A percentile compares a stretch with the other conserved stretches of the same genome.
These are phyloP conservation scores for Herpotrichia juniperi DNA, from an alignment of 2,329 filamentous ascomycete genomes.

Conservation along the genomic window DNA sequence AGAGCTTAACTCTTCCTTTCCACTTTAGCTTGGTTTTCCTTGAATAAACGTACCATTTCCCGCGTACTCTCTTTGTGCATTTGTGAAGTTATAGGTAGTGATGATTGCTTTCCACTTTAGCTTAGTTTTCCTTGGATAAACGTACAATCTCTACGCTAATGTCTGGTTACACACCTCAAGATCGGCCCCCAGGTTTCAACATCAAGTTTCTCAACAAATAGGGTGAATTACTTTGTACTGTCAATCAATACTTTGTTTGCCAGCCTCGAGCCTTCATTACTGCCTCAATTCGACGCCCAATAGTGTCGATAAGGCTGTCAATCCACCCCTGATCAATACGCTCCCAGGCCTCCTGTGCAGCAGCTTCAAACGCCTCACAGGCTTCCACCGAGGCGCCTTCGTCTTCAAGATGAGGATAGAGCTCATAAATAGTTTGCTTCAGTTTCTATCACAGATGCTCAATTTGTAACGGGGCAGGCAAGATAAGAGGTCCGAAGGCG, in stretches of 20 bases:
- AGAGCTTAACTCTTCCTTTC: too few relatives aligned
- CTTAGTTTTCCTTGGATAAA: too few relatives aligned
- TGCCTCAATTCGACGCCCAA: background rate
- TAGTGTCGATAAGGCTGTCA: background rate
- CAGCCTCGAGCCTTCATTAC: background rate
- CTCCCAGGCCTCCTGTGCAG: background rate
- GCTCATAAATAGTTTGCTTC: slow-evolving; percentile 18
- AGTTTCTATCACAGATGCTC: slow-evolving; percentile 22
- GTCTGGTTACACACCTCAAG: too few relatives aligned
- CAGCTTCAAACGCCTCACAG: background rate
- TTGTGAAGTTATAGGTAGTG: too few relatives aligned
- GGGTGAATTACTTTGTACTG: too few relatives aligned
- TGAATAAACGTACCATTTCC: too few relatives aligned
- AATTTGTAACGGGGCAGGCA: slow-evolving; percentile 29
- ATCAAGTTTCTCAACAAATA: too few relatives aligned
- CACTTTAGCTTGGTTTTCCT: too few relatives aligned
- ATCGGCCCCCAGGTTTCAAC: too few relatives aligned
- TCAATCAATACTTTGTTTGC: background rate
- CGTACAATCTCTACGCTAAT: too few relatives aligned
- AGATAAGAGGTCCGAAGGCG: background rate
- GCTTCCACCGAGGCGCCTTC: background rate
- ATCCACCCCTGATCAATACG: background rate
- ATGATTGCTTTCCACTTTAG: too few relatives aligned
- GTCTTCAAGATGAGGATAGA: slow-evolving; percentile 17
- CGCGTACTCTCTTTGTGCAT: too few relatives aligned